These are phyloP conservation scores for Cladosporium sp. DNA, from an alignment of 2,329 filamentous ascomycete species.

Conservation along the genomic window DNA sequence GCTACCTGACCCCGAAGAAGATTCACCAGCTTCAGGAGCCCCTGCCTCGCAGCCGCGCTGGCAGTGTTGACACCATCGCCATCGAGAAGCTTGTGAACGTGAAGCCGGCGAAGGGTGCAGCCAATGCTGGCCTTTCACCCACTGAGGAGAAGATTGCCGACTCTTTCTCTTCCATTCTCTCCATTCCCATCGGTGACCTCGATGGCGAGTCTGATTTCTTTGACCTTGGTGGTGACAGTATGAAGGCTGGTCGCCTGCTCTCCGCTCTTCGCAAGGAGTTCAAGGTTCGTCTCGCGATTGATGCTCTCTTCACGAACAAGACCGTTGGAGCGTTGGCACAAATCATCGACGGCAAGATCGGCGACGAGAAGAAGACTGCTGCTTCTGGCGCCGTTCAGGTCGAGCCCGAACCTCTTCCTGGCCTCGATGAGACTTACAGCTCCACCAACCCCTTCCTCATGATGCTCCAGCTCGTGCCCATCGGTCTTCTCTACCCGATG, in stretches of 20 bases:
- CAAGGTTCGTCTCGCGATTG: slow-evolving; percentile 47
- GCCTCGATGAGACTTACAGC: slow-evolving; percentile 41
- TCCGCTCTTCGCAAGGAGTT: slow-evolving; percentile 50
- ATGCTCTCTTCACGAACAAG: slow-evolving; percentile 49
- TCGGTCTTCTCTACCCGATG: slow-evolving; percentile 49
- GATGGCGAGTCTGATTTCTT: slow-evolving; percentile 47
- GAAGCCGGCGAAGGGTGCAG: slow-evolving; percentile 3
- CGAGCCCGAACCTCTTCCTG: slow-evolving; percentile 24
- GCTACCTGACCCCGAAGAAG: slow-evolving; percentile 27
- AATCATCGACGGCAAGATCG: slow-evolving; percentile 13
- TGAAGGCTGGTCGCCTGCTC: slow-evolving; percentile 50
- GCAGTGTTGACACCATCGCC: slow-evolving; percentile 22
- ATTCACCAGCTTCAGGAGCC: slow-evolving; percentile 25
- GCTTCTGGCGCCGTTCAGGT: neutral
- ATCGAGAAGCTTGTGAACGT: slow-evolving; percentile 15
- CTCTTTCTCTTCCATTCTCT: slow-evolving; percentile 46
- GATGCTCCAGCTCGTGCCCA: slow-evolving; percentile 48
- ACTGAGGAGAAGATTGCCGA: slow-evolving; percentile 40
- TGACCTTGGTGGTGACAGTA: slow-evolving; percentile 51
- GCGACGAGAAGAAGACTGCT: slow-evolving; percentile 5
- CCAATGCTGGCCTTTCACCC: slow-evolving; percentile 18
- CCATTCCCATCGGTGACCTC: slow-evolving; percentile 38
- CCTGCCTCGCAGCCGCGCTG: slow-evolving; percentile 22
- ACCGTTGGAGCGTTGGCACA: slow-evolving; percentile 39
- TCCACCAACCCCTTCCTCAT: slow-evolving; percentile 50